Evolutionary conservation across 2,329 filamentous ascomycete genomes (phyloP), one percentile per base, ranked within the genome.

Genomic region (Pyrenochaeta sp.): DNA sequence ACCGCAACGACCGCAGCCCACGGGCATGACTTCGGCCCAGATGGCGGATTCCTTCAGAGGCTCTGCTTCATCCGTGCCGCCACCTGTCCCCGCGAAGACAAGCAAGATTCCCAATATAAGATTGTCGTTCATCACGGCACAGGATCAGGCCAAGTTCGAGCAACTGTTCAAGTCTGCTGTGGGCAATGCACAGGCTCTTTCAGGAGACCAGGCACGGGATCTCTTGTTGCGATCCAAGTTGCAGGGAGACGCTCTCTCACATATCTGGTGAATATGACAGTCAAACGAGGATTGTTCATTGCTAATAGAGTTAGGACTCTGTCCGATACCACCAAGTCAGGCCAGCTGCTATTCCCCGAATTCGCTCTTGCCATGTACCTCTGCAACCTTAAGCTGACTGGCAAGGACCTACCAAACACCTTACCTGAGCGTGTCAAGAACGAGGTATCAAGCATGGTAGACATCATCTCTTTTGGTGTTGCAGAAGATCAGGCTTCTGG

Each of bases 361-460:
- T 99, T 99, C 63, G 95, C 95, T 7, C 82, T 99, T 52, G 91
- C 95, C 58, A 98, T 99, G 95, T 99, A 99, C 68, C 86, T 99
- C 29, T 99, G 95, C 82, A 99, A 98, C 72, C 74, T 99, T 64
- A 95, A 90, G 74, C 82, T 98, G 53, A 95, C 91, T 0, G 92
- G 92, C 54, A 97, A 96, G 77, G 82, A 88, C 0, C 77, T 99
- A 20, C 95, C 95, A 0, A 71, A 82, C 1, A 76, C 73, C 5
- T 82, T 99, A 9, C 95, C 95, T 0, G 92, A 97, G 29, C 89
- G 87, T 54, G 88, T 99, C 61, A 90, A 88, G 79, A 99, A 99
- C 68, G 95, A 99, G 76, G 95, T 99, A 15, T 98, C 94, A 3
- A 97, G 95, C 77, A 98, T 99, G 93, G 95, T 99, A 35, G 95